A percentile compares a stretch with the other conserved stretches of the same genome.
phyloP scores from a whole-genome alignment of 108 stramenopile species.

The Skeletonema costatum region DNA sequence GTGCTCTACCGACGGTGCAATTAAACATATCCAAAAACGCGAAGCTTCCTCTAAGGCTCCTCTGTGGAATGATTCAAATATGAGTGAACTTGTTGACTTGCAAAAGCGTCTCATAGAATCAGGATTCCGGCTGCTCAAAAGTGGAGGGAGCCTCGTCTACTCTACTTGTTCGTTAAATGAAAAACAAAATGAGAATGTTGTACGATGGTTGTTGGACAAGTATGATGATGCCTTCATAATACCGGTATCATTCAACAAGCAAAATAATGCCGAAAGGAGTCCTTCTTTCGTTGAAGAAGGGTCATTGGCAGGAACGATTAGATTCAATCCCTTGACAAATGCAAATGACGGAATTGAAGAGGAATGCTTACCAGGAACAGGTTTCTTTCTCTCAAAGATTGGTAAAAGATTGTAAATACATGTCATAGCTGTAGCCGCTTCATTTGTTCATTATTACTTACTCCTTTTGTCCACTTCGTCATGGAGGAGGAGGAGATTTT shows the following conservation, averaged over 20 bases:
- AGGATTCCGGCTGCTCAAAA: conserved; percentile 78
- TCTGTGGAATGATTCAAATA: conserved; percentile 35
- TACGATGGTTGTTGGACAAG: conserved; percentile 72
- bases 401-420: conserved; percentile 9
- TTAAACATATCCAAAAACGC: conserved; percentile 68
- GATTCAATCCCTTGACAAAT: conserved; percentile 55
- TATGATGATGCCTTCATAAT: conserved; percentile 52
- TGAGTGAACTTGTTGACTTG: conserved; percentile 73
- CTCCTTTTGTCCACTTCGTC: too few species aligned
- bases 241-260: conserved; percentile 52
- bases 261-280: not conserved
- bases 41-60: conserved; percentile 5
- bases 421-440: not conserved
- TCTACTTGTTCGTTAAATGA: conserved; percentile 89
- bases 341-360: not conserved
- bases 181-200: conserved; percentile 89
- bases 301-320: conserved; percentile 53
- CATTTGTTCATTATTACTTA: not conserved
- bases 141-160: conserved; percentile 88
- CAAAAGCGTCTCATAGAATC: conserved; percentile 72
- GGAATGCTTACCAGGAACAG: conserved; percentile 42
- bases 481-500: too few species aligned
- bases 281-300: conserved; percentile 44
- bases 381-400: conserved; percentile 74
- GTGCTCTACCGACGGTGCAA: conserved; percentile 93